phyloP scores from a whole-genome alignment of 257 asterid genomes.

The Ocimum tenuiflorum region DNA sequence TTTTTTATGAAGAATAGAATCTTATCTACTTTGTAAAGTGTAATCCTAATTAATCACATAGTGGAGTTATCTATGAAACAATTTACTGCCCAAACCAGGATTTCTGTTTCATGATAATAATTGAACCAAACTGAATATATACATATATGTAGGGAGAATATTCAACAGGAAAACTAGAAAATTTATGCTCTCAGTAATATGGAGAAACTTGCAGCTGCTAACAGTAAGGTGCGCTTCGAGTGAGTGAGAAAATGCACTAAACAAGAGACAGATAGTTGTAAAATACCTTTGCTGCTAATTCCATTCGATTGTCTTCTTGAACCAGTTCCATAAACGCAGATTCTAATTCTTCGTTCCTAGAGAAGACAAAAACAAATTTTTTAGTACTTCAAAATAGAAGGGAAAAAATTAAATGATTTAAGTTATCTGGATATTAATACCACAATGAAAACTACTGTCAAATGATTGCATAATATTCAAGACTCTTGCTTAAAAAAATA shows the following conservation, averaged over 20 bases:
- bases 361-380: constrained; percentile 12
- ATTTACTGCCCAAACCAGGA: not conserved
- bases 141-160: too few relatives aligned
- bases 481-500: not conserved
- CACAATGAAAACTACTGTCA: not conserved
- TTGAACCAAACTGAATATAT: not conserved
- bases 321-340: constrained; percentile 86
- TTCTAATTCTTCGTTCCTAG: constrained; percentile 89
- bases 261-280: constrained; percentile 6
- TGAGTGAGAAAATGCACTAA: constrained; percentile 7
- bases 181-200: not conserved
- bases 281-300: constrained; percentile 74
- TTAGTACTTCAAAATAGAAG: not conserved
- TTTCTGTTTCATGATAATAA: not conserved
- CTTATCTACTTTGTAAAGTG: too few relatives aligned
- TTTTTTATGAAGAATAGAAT: too few relatives aligned
- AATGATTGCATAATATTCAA: not conserved
- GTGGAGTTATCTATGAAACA: too few relatives aligned
- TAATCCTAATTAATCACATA: too few relatives aligned
- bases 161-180: not conserved
- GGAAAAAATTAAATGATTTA: not conserved
- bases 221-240: not conserved
- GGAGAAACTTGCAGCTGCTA: not conserved
- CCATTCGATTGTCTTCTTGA: constrained; percentile 72
- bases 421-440: not conserved